Percentiles rank a stretch among this genome's conserved stretches.
phyloP scores from a whole-genome alignment of 2,329 filamentous ascomycete genomes.

The Colletotrichum higginsianum region DNA sequence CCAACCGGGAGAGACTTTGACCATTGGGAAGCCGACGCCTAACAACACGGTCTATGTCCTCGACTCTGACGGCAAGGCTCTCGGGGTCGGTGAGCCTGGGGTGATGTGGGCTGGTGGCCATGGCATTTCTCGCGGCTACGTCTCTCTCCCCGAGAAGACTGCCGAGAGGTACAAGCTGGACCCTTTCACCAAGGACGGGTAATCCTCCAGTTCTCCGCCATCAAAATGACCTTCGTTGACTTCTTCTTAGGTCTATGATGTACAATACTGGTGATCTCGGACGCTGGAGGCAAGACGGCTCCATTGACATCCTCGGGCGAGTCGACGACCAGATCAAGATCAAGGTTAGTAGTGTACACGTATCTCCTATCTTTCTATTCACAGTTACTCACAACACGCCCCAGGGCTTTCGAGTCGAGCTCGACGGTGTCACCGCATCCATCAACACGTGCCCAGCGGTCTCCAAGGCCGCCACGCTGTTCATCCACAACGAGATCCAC shows the following conservation, averaged over 20 bases:
- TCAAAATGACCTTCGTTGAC: rapidly evolving
- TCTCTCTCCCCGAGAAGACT: constrained; percentile 68
- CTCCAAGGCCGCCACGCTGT: constrained; percentile 61
- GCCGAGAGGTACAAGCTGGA: constrained; percentile 64
- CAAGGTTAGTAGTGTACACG: constrained; percentile 29
- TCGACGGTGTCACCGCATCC: constrained; percentile 68
- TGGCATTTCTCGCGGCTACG: constrained; percentile 69
- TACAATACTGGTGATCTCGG: constrained; percentile 74
- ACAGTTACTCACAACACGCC: background rate
- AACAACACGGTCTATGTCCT: constrained; percentile 71
- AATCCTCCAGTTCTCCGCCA: constrained; percentile 40
- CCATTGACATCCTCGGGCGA: constrained; percentile 69
- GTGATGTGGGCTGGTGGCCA: constrained; percentile 71
- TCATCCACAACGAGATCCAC: constrained; percentile 64
- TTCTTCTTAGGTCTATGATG: constrained; percentile 61
- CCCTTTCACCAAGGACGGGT: constrained; percentile 67
- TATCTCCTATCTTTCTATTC: no score
- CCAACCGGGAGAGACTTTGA: constrained; percentile 58
- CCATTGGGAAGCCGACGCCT: constrained; percentile 69
- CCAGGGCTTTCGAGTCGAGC: constrained; percentile 70
- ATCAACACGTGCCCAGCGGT: constrained; percentile 63
- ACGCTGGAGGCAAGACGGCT: constrained; percentile 68
- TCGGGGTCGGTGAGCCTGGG: constrained; percentile 63
- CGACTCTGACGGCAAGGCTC: constrained; percentile 58
- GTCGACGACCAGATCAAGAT: constrained; percentile 75